Percentiles rank a stretch among this genome's conserved stretches.
Evolutionary conservation across 768 basidiomycete species (phyloP).

Genomic region (Naematelia aurantialba): DNA sequence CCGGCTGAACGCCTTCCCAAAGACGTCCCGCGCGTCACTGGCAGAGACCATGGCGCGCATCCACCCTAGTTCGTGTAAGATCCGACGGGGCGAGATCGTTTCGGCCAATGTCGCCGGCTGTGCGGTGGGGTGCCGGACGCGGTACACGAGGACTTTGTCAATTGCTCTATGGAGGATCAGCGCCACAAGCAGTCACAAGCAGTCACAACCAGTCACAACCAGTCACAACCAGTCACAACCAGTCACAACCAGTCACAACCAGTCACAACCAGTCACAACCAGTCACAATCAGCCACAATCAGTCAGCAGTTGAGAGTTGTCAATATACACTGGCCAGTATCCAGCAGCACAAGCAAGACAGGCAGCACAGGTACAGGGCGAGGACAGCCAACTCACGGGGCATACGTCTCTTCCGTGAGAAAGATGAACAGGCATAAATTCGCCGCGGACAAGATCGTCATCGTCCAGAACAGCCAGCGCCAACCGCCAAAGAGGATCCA

Average conservation of each 20-base stretch:
- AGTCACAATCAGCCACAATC: neutral
- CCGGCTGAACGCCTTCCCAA: slow-evolving; percentile 34
- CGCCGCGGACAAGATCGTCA: slow-evolving; percentile 28
- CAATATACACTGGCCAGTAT: too few species aligned
- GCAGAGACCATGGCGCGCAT: slow-evolving; percentile 40
- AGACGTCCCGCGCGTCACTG: slow-evolving; percentile 28
- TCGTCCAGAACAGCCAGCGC: slow-evolving; percentile 40
- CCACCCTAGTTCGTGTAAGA: slow-evolving; percentile 33
- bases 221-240: neutral
- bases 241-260: neutral
- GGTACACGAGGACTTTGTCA: slow-evolving; percentile 36
- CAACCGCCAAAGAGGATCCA: slow-evolving; percentile 39
- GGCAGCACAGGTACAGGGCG: too few species aligned
- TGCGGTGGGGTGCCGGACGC: slow-evolving; percentile 16
- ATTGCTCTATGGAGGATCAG: slow-evolving; percentile 24
- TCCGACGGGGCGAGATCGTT: slow-evolving; percentile 13
- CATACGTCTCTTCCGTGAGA: slow-evolving; percentile 40
- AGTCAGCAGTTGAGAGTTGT: neutral
- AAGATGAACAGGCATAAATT: slow-evolving; percentile 29
- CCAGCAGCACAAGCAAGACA: too few species aligned
- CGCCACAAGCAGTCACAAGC: too few species aligned
- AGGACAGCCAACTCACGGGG: slow-evolving; percentile 27
- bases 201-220: neutral
- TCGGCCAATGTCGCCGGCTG: slow-evolving; percentile 6
- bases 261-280: neutral